Base-by-base conservation (phyloP, 2,329 filamentous ascomycete genomes). In the Ilyonectria destructans region DNA sequence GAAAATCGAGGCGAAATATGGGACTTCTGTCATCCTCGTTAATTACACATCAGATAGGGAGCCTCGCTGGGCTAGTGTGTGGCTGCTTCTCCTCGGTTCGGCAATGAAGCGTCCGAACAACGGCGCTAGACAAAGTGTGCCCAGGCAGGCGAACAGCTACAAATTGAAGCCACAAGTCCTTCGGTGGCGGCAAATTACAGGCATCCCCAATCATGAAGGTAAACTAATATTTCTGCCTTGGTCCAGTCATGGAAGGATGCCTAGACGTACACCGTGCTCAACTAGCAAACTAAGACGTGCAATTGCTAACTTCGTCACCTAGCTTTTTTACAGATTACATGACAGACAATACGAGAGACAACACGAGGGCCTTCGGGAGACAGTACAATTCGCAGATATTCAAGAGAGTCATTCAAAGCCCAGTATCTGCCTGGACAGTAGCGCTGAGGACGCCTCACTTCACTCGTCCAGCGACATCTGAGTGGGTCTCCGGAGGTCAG, bases 401-500 rank as follows among this genome's bases (percentile, higher is more conserved):
- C 1, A 13, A 10, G 17, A 12, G 29, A 21, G n/a, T 12, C 29
- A 37, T 15, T 33, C 31, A 35, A 35, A 5, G 13, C n/a, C n/a
- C n/a, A 21, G 6, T n/a, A 35, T 21, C n/a, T 33, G 40, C 40
- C 40, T 43, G 17, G 15, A 43, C 10, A 54, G 51, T 4, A 4
- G 31, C 31, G 17, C 19, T 46, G 10, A 6, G 9, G 29, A 54
- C 21, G 29, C n/a, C 29, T 5, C 35, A 8, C 51, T 21, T 5
- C 35, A 8, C 51, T 21, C 31, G 31, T 6, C n/a, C 12, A 33
- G 10, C 51, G 10, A 26, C 17, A 23, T n/a, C 33, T 3, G n/a
- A 23, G 51, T 54, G 51, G 51, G 26, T 45, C 55, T 37, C 55
- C 67, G 63, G 52, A 54, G 19, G 51, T 35, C 31, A 26, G 10